A percentile compares a stretch with the other conserved stretches of the same genome.
These are phyloP conservation scores for Eremothecium gossypii DNA, from an alignment of 1,139 yeast species.

Conservation along the genomic window DNA sequence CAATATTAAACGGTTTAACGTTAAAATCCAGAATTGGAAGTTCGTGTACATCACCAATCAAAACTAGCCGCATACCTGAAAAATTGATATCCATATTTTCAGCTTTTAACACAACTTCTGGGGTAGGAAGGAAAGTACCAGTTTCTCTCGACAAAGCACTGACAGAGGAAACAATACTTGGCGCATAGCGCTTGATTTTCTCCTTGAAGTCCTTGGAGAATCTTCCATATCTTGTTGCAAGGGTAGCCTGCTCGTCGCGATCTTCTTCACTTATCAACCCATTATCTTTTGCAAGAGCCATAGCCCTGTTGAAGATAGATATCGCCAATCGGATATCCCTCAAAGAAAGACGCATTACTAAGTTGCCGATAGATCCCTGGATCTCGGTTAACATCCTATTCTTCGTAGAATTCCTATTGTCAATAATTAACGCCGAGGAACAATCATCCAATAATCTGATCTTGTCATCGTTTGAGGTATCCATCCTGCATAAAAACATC, in stretches of 20 bases:
- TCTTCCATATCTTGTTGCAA: constrained; percentile 29
- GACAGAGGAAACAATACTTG: constrained; percentile 45
- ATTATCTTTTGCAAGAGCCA: constrained; percentile 36
- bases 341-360: constrained; percentile 71
- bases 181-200: constrained; percentile 54
- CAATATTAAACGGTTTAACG: constrained; percentile 61
- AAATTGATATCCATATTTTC: constrained; percentile 64
- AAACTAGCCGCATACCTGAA: constrained; percentile 77
- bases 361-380: constrained; percentile 68
- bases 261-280: constrained; percentile 16
- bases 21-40: constrained; percentile 81
- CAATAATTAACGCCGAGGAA: constrained; percentile 67
- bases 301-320: constrained; percentile 62
- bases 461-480: constrained; percentile 46
- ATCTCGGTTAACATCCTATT: constrained; percentile 52
- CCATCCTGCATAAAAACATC: constrained; percentile 76
- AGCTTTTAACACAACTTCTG: constrained; percentile 45
- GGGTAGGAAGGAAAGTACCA: constrained; percentile 12
- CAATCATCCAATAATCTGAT: constrained; percentile 83
- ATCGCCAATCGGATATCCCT: constrained; percentile 80
- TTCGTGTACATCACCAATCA: constrained; percentile 91
- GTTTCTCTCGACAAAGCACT: constrained; percentile 25
- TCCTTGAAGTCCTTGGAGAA: constrained; percentile 56
- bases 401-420: constrained; percentile 54
- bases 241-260: constrained; percentile 23